A percentile compares a stretch with the other conserved stretches of the same genome.
Conservation (phyloP, 1,284 basidiomycete genomes). For the Amylostereum areolatum region DNA sequence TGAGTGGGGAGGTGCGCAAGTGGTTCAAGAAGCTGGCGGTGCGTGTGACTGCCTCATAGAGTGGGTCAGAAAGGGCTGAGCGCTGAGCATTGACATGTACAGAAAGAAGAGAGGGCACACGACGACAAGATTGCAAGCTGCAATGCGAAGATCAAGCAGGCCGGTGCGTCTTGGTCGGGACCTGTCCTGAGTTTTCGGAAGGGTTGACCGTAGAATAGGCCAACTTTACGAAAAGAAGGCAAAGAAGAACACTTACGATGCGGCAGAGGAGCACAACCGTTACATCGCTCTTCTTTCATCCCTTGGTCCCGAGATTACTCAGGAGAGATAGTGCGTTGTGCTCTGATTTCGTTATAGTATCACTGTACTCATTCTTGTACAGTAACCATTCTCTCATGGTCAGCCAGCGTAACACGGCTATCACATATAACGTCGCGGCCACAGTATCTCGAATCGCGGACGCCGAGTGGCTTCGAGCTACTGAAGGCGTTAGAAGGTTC, state of each 20-base stretch:
- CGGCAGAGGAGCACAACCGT: slow-evolving; percentile 65
- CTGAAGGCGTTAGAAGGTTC: slow-evolving; percentile 61
- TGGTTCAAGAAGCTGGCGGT: slow-evolving; percentile 81
- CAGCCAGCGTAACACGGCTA: slow-evolving; percentile 52
- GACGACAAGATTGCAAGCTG: slow-evolving; percentile 63
- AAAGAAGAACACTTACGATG: slow-evolving; percentile 66
- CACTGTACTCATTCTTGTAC: slow-evolving; percentile 6
- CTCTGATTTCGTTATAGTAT: slow-evolving; percentile 1
- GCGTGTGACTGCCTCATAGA: slow-evolving; percentile 15
- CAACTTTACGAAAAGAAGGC: slow-evolving; percentile 71
- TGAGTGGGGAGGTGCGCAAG: slow-evolving; percentile 68
- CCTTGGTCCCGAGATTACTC: slow-evolving; percentile 72
- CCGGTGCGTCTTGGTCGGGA: slow-evolving; percentile 35
- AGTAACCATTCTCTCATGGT: slow-evolving; percentile 65
- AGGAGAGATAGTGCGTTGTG: slow-evolving; percentile 64
- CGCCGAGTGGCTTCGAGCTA: slow-evolving; percentile 68
- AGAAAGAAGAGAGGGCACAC: slow-evolving; percentile 77
- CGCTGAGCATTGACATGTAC: slow-evolving; percentile 1
- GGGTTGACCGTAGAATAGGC: slow-evolving; percentile 30
- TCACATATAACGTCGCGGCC: slow-evolving; percentile 56
- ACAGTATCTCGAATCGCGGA: slow-evolving; percentile 65
- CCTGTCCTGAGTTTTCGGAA: no score
- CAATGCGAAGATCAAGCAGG: slow-evolving; percentile 73
- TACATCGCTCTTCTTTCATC: slow-evolving; percentile 68
- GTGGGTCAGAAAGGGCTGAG: not conserved